These are phyloP conservation scores for Mycena capillaripes DNA, from an alignment of 768 basidiomycete species.

Conservation along the genomic window DNA sequence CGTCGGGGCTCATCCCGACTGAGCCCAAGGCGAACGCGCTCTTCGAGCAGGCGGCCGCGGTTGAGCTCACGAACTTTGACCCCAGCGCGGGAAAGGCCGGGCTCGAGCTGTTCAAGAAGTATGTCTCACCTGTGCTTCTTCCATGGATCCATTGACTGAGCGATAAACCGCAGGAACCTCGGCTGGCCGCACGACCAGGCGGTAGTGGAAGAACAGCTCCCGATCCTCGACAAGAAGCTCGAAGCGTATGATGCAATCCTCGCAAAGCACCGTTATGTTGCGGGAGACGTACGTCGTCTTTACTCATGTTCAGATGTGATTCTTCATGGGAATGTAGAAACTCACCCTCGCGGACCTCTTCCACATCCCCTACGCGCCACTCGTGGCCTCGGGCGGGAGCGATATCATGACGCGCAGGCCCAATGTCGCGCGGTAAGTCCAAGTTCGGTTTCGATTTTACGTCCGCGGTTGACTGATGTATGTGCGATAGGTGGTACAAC, in stretches of 20 bases:
- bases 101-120: slow-evolving; percentile 9
- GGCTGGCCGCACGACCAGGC: slow-evolving; percentile 43
- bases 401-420: slow-evolving; percentile 12
- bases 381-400: background rate
- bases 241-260: slow-evolving; percentile 60
- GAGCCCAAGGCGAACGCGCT: slow-evolving; percentile 40
- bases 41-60: slow-evolving; percentile 39
- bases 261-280: slow-evolving; percentile 56
- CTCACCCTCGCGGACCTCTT: slow-evolving; percentile 23
- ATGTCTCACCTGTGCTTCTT: background rate
- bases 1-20: slow-evolving; percentile 57
- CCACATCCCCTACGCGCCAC: slow-evolving; percentile 55
- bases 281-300: slow-evolving; percentile 52
- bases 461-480: background rate
- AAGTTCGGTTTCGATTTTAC: background rate
- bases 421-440: slow-evolving; percentile 18
- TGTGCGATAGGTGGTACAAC: slow-evolving; percentile 13
- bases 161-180: background rate
- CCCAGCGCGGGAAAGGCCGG: background rate
- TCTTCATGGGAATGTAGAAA: too few relatives aligned
- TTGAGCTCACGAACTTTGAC: slow-evolving; percentile 25
- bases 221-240: slow-evolving; percentile 48
- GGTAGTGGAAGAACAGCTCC: slow-evolving; percentile 32
- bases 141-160: too few relatives aligned
- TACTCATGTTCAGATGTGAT: too few relatives aligned